These are phyloP conservation scores for Emericellopsis terricola DNA, from an alignment of 495 filamentous ascomycete species.

Conservation along the genomic window DNA sequence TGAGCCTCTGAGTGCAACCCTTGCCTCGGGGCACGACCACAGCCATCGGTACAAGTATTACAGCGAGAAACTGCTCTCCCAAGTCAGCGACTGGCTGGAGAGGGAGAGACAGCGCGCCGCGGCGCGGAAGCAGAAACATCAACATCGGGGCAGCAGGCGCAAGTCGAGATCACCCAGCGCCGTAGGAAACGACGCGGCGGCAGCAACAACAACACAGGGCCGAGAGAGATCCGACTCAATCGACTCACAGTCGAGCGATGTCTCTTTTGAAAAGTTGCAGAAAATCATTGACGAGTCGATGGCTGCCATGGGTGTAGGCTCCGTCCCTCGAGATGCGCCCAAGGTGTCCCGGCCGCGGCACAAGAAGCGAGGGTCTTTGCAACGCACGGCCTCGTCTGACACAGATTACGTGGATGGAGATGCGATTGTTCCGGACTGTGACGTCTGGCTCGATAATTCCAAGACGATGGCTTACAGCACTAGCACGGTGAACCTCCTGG, in stretches of 20 bases:
- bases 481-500: conserved; percentile 33
- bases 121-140: conserved; percentile 24
- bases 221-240: conserved; percentile 20
- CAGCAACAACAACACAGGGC: neutral
- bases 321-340: conserved; percentile 15
- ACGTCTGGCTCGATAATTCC: conserved; percentile 70
- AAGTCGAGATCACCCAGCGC: conserved; percentile 10
- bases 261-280: conserved; percentile 51
- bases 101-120: conserved; percentile 51
- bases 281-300: conserved; percentile 46
- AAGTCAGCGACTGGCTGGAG: conserved; percentile 66
- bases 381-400: conserved; percentile 44
- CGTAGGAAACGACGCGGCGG: conserved; percentile 7
- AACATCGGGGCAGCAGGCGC: conserved; percentile 10
- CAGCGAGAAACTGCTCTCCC: conserved; percentile 40
- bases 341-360: conserved; percentile 16
- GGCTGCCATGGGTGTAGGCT: conserved; percentile 22
- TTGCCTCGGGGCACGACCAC: too few relatives aligned
- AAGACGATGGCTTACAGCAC: conserved; percentile 63
- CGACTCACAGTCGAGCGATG: conserved; percentile 36
- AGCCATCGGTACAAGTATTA: conserved; percentile 19
- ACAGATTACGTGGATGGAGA: conserved; percentile 65
- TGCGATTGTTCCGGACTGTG: conserved; percentile 48
- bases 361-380: conserved; percentile 10
- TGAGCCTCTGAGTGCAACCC: conserved; percentile 12